These are phyloP conservation scores for Salix caprea DNA, from an alignment of 345 rosid genomes.

Conservation along the genomic window DNA sequence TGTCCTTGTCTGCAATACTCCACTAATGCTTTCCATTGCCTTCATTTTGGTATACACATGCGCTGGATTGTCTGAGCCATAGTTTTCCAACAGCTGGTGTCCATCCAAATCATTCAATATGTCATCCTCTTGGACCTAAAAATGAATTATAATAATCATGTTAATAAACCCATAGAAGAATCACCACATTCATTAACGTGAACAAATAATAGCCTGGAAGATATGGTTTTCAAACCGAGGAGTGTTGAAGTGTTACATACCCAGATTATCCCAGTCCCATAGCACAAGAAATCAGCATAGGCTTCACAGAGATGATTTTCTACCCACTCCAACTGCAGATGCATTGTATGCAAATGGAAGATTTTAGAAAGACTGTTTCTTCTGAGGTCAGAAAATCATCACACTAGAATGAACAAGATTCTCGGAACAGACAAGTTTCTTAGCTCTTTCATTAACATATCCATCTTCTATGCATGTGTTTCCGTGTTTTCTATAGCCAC, in stretches of 20 bases:
- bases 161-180: neutral
- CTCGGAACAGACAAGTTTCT: constrained; percentile 59
- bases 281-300: constrained; percentile 58
- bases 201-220: neutral
- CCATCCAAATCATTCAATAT: constrained; percentile 52
- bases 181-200: neutral
- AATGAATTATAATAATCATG: neutral
- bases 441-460: constrained; percentile 62
- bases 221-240: neutral
- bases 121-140: constrained; percentile 57
- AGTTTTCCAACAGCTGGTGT: constrained; percentile 32
- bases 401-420: constrained; percentile 29
- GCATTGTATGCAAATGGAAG: constrained; percentile 18
- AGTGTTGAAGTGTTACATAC: constrained; percentile 33
- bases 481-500: constrained; percentile 55
- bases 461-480: constrained; percentile 77
- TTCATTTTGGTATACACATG: constrained; percentile 45
- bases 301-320: constrained; percentile 54
- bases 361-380: constrained; percentile 13
- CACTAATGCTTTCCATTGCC: constrained; percentile 40
- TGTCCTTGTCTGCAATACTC: constrained; percentile 46
- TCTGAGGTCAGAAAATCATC: constrained; percentile 6
- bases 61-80: constrained; percentile 34
- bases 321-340: constrained; percentile 50
- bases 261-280: constrained; percentile 63